Evolutionary conservation across 768 basidiomycete genomes (phyloP).

Genomic region (Ramaria rubella): DNA sequence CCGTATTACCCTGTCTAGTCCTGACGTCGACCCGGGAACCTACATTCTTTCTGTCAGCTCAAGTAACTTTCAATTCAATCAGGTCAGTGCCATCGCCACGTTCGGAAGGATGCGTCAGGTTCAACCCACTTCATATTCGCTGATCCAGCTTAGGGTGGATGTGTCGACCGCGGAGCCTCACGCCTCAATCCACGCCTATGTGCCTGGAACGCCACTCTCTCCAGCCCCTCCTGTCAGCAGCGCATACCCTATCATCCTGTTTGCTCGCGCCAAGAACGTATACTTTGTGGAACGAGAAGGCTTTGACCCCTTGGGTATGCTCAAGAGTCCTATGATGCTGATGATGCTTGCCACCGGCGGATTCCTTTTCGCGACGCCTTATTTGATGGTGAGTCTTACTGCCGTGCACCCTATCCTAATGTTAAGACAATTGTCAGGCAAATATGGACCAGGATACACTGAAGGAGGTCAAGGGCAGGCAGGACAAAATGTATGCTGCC

Average conservation of each 20-base stretch:
- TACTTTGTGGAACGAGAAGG: conserved; percentile 67
- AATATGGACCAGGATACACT: conserved; percentile 66
- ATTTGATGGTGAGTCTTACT: conserved; percentile 53
- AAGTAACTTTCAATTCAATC: conserved; percentile 65
- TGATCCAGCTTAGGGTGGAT: conserved; percentile 58
- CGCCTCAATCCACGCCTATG: conserved; percentile 55
- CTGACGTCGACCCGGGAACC: conserved; percentile 58
- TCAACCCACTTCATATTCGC: conserved; percentile 8
- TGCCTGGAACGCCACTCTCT: conserved; percentile 61
- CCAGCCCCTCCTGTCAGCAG: conserved; percentile 46
- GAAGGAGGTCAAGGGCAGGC: conserved; percentile 57
- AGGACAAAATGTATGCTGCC: conserved; percentile 46
- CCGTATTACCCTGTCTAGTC: conserved; percentile 34
- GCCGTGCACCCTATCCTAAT: background rate
- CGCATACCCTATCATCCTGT: conserved; percentile 54
- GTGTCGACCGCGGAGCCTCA: conserved; percentile 38
- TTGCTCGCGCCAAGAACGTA: conserved; percentile 45
- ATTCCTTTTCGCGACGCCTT: conserved; percentile 69
- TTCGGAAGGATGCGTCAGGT: background rate
- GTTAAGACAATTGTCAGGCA: conserved; percentile 41
- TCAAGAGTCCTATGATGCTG: conserved; percentile 81
- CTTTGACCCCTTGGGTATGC: conserved; percentile 70
- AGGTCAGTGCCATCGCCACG: conserved; percentile 38
- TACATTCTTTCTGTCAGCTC: conserved; percentile 64
- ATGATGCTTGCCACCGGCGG: conserved; percentile 61